Percentiles rank a stretch among this genome's conserved stretches.
Evolutionary conservation across 1,284 basidiomycete genomes (phyloP).

Genomic region (Moesziomyces sp.): DNA sequence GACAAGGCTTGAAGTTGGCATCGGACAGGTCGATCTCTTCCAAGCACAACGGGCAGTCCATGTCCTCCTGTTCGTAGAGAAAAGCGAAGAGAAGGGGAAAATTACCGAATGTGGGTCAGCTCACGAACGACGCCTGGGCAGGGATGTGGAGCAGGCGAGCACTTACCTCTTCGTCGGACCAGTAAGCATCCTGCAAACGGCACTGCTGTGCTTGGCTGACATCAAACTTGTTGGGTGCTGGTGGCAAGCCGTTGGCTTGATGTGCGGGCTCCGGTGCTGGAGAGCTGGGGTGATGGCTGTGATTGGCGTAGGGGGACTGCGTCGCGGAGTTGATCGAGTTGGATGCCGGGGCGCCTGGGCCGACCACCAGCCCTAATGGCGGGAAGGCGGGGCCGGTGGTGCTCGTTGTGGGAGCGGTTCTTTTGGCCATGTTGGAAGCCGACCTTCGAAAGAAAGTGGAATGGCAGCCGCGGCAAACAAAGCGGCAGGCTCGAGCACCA

Average conservation of each 20-base stretch:
- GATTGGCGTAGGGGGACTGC: constrained; percentile 26
- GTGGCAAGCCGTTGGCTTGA: constrained; percentile 50
- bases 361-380: constrained; percentile 53
- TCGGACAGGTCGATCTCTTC: constrained; percentile 99
- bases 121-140: not conserved
- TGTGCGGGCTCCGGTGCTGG: constrained; percentile 22
- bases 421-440: constrained; percentile 35
- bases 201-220: constrained; percentile 67
- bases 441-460: constrained; percentile 4
- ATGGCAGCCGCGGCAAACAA: constrained; percentile 24
- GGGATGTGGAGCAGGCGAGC: too few species aligned
- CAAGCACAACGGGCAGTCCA: constrained; percentile 96
- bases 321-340: constrained; percentile 24
- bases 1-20: constrained; percentile 98
- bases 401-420: constrained; percentile 42
- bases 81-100: not conserved
- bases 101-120: not conserved
- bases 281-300: constrained; percentile 16
- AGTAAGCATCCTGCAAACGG: constrained; percentile 93
- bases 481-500: constrained; percentile 31
- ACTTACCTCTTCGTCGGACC: constrained; percentile 88
- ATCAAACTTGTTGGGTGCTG: constrained; percentile 61
- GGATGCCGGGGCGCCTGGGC: constrained; percentile 40
- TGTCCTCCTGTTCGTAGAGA: constrained; percentile 79
- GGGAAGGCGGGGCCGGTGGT: constrained; percentile 50